phyloP scores from a whole-genome alignment of 176 grass and related monocot species.

The Phoenix dactylifera region DNA sequence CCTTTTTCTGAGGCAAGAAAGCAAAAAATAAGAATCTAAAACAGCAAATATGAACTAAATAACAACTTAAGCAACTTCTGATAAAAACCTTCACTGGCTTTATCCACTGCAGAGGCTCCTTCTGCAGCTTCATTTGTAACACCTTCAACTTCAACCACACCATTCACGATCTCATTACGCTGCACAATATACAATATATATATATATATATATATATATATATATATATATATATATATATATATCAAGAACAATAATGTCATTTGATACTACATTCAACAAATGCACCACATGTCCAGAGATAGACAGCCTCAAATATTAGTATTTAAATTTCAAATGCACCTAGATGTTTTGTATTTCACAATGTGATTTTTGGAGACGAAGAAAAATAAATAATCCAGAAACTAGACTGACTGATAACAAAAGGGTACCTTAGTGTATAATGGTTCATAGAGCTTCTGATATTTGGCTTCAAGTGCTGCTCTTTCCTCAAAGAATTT shows the following conservation, averaged over 20 bases:
- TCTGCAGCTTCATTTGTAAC: constrained; percentile 39
- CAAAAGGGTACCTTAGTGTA: constrained; percentile 54
- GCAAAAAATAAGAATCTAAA: constrained; percentile 5
- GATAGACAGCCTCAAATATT: no score
- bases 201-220: no score
- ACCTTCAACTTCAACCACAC: constrained; percentile 62
- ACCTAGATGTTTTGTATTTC: no score
- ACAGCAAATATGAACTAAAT: not conserved
- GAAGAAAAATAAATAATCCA: no score
- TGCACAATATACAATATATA: constrained; percentile 5
- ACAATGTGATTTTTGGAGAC: no score
- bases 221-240: no score
- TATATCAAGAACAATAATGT: no score
- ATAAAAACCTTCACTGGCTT: constrained; percentile 25
- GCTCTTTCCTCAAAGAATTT: constrained; percentile 90
- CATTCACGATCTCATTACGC: constrained; percentile 85
- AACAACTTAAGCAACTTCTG: not conserved
- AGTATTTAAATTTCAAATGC: no score
- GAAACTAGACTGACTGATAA: no score
- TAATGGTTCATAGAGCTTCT: constrained; percentile 85
- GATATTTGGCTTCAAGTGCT: constrained; percentile 85
- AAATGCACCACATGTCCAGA: no score
- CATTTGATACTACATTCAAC: no score
- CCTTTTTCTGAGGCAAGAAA: constrained; percentile 49
- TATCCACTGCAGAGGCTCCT: constrained; percentile 32